These are phyloP conservation scores for Dillenia suffruticosa DNA, from an alignment of 164 flowering plant genomes.

Conservation along the genomic window DNA sequence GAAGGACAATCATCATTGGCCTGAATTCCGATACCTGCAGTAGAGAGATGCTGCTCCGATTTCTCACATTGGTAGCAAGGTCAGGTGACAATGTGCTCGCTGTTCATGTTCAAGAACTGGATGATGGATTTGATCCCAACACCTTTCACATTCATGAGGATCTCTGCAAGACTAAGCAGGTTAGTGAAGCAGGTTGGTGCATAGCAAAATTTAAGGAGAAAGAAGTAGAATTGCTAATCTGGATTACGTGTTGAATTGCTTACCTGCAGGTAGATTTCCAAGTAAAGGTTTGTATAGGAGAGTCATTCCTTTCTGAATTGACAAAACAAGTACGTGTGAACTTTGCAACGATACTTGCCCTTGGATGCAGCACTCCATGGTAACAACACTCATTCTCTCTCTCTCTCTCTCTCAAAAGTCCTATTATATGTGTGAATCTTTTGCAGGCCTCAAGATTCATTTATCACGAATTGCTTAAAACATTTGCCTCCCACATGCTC, in stretches of 20 bases:
- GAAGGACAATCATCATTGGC: slow-evolving; percentile 33
- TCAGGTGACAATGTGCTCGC: slow-evolving; percentile 32
- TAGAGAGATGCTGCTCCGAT: slow-evolving; percentile 32
- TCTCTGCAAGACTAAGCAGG: slow-evolving; percentile 47
- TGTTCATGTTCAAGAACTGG: slow-evolving; percentile 33
- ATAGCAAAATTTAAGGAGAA: background rate
- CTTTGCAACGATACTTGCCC: slow-evolving; percentile 30
- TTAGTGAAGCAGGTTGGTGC: slow-evolving; percentile 30
- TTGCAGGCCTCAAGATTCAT: slow-evolving; percentile 30
- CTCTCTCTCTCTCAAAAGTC: background rate
- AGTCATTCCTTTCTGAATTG: slow-evolving; percentile 21
- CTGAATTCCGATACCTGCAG: slow-evolving; percentile 28
- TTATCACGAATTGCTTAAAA: slow-evolving; percentile 23
- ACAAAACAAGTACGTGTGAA: slow-evolving; percentile 31
- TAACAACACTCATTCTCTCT: slow-evolving; percentile 5
- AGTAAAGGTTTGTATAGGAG: slow-evolving; percentile 33
- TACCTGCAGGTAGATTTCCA: slow-evolving; percentile 39
- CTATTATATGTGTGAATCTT: background rate
- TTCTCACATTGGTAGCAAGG: slow-evolving; percentile 17
- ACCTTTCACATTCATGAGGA: slow-evolving; percentile 48
- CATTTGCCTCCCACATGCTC: slow-evolving; percentile 38
- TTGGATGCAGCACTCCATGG: slow-evolving; percentile 36
- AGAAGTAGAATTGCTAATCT: background rate
- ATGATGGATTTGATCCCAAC: slow-evolving; percentile 35
- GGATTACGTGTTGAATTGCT: background rate